phyloP scores from a whole-genome alignment of 1,284 basidiomycete genomes.

The Moesziomyces aphidis region DNA sequence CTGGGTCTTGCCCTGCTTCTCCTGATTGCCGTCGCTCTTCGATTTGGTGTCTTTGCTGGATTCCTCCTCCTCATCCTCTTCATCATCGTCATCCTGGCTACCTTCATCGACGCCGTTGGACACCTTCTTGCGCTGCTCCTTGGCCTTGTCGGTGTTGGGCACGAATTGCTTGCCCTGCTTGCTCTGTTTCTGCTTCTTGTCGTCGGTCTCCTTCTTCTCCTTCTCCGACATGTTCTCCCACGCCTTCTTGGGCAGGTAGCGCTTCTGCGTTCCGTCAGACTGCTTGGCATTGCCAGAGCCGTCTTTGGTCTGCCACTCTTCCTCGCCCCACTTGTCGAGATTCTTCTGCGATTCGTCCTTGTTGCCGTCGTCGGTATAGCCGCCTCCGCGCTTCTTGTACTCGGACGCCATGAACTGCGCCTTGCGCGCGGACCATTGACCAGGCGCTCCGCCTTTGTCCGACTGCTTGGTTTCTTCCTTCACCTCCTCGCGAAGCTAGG shows the following conservation, averaged over 20 bases:
- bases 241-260: conserved; percentile 47
- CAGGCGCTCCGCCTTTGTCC: conserved; percentile 43
- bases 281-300: conserved; percentile 42
- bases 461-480: conserved; percentile 42
- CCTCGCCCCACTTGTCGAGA: conserved; percentile 37
- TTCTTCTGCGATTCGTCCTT: conserved; percentile 48
- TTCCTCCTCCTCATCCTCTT: background rate
- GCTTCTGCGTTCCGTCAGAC: conserved; percentile 33
- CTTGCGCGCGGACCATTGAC: conserved; percentile 45
- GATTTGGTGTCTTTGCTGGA: conserved; percentile 1
- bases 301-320: conserved; percentile 49
- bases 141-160: conserved; percentile 30
- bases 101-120: conserved; percentile 10
- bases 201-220: conserved; percentile 42
- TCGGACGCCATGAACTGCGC: conserved; percentile 43
- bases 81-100: conserved; percentile 8
- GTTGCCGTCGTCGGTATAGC: conserved; percentile 39
- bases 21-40: conserved; percentile 7
- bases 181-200: conserved; percentile 41
- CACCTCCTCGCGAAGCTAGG: conserved; percentile 29
- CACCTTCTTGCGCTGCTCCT: conserved; percentile 32
- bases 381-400: conserved; percentile 46
- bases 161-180: conserved; percentile 45
- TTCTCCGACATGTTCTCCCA: conserved; percentile 50
- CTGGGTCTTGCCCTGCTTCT: no score